Conservation (phyloP, 371 early-diverging fungal species). For the Amoeboaphelidium occidentale region DNA sequence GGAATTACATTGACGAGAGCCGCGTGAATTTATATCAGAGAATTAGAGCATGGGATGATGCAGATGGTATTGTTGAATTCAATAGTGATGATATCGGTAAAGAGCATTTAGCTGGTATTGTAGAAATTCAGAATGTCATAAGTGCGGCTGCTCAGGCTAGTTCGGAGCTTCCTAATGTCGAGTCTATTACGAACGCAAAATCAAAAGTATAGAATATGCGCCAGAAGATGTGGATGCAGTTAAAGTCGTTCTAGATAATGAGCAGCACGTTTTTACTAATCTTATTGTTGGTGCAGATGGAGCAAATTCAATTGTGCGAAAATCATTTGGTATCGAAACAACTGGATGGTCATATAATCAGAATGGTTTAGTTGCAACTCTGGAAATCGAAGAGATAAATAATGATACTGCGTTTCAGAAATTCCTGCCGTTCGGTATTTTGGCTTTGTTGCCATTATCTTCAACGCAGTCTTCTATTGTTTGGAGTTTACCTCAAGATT, state of each 20-base stretch:
- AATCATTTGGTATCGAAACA: conserved; percentile 50
- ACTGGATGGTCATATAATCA: conserved; percentile 69
- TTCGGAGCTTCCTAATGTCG: neutral
- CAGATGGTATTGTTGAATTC: neutral
- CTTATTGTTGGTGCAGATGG: conserved; percentile 73
- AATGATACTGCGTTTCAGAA: conserved; percentile 67
- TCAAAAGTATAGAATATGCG: conserved; percentile 1
- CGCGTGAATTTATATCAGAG: neutral
- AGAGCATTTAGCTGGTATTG: conserved; percentile 26
- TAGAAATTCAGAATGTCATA: conserved; percentile 24
- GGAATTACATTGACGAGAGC: conserved; percentile 17
- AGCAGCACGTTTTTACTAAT: neutral
- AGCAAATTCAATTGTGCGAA: conserved; percentile 56
- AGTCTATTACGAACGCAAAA: neutral
- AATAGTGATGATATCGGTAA: conserved; percentile 29
- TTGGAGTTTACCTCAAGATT: conserved; percentile 50
- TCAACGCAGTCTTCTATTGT: conserved; percentile 32
- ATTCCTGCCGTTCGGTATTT: conserved; percentile 78
- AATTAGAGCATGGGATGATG: neutral
- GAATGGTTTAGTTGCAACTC: conserved; percentile 67
- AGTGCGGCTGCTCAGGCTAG: conserved; percentile 23
- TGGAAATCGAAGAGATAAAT: conserved; percentile 19
- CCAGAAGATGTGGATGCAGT: neutral
- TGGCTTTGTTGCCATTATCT: conserved; percentile 64
- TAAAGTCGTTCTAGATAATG: neutral